A percentile compares a stretch with the other conserved stretches of the same genome.
Conservation (phyloP, 2,329 filamentous ascomycete species). For the Cladophialophora carrionii region DNA sequence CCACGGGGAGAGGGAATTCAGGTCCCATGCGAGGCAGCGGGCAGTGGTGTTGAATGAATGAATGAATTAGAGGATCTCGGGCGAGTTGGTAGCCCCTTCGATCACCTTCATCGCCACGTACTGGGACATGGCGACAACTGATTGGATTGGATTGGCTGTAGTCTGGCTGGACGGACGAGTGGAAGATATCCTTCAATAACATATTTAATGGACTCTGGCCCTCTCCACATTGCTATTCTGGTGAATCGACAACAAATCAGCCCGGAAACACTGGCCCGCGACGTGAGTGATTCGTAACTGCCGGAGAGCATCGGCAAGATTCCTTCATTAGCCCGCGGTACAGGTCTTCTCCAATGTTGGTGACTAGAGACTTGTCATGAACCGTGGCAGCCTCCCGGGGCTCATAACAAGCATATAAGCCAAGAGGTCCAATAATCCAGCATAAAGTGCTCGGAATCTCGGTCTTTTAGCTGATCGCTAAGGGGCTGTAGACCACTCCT, state of each 20-base stretch:
- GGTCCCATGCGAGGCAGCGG: background rate
- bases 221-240: background rate
- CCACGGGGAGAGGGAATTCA: background rate
- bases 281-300: background rate
- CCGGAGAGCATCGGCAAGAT: background rate
- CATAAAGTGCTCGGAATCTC: too few relatives aligned
- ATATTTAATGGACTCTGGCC: background rate
- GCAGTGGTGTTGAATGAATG: background rate
- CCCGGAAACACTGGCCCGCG: background rate
- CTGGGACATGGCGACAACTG: background rate
- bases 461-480: too few relatives aligned
- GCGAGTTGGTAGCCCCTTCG: background rate
- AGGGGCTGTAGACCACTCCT: too few relatives aligned
- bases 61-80: background rate
- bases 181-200: background rate
- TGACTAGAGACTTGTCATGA: background rate
- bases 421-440: too few relatives aligned
- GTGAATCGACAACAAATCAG: background rate
- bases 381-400: too few relatives aligned
- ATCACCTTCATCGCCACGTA: background rate
- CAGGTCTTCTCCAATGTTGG: background rate
- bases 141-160: too few relatives aligned
- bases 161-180: background rate
- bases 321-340: background rate
- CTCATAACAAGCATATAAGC: too few relatives aligned